Conservation (phyloP, 768 basidiomycete species). For the Dacryopinax spathularia region DNA sequence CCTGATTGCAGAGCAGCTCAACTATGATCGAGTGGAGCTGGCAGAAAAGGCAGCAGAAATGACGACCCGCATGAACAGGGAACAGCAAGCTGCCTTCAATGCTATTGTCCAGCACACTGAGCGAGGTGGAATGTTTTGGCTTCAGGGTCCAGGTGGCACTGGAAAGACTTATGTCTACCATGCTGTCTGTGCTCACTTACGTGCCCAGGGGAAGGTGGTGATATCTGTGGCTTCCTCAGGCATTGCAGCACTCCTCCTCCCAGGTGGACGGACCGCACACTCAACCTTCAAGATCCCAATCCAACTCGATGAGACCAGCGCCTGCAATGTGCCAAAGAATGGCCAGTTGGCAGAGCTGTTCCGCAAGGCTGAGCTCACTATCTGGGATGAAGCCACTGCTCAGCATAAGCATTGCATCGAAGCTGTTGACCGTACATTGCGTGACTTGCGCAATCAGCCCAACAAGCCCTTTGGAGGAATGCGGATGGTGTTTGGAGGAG, state of each 20-base stretch:
- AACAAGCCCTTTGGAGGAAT: conserved; percentile 32
- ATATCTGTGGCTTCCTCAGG: conserved; percentile 40
- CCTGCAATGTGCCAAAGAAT: conserved; percentile 27
- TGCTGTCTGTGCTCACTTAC: conserved; percentile 11
- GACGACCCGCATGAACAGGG: conserved; percentile 18
- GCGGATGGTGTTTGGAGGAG: conserved; percentile 35
- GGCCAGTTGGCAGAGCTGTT: conserved; percentile 25
- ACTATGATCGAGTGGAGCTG: conserved; percentile 8
- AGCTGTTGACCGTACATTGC: conserved; percentile 27
- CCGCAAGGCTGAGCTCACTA: conserved; percentile 20
- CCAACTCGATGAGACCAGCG: conserved; percentile 17
- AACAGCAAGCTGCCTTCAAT: conserved; percentile 22
- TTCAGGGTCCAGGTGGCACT: conserved; percentile 31
- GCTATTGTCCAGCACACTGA: conserved; percentile 20
- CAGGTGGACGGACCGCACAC: conserved; percentile 35
- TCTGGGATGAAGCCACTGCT: conserved; percentile 13
- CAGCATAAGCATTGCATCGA: conserved; percentile 29
- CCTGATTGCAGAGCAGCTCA: conserved; percentile 13
- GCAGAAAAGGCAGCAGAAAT: conserved; percentile 4
- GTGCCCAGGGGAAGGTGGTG: conserved; percentile 22
- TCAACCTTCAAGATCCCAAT: conserved; percentile 38
- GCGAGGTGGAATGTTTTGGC: conserved; percentile 23
- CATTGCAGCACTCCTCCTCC: conserved; percentile 33
- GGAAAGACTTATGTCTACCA: conserved; percentile 34
- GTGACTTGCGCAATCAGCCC: conserved; percentile 11